These are phyloP conservation scores for Penicillium nordicum DNA, from an alignment of 2,329 filamentous ascomycete genomes.

Conservation along the genomic window DNA sequence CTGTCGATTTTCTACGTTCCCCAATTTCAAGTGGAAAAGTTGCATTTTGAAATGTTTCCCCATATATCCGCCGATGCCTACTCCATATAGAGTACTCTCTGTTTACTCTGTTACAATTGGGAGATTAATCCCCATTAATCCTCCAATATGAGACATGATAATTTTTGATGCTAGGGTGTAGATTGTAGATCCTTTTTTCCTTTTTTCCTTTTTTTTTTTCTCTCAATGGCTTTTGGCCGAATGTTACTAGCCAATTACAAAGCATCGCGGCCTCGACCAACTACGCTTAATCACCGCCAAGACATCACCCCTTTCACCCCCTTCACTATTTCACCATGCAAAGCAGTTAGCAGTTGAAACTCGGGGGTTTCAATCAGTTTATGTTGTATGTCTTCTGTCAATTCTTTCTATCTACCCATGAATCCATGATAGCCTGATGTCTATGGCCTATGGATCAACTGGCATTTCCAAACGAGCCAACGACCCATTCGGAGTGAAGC, in stretches of 20 bases:
- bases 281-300: constrained; percentile 10
- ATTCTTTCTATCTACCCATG: neutral
- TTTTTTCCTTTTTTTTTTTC: neutral
- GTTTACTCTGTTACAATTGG: neutral
- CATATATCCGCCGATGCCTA: neutral
- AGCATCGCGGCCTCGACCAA: constrained; percentile 15
- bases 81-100: neutral
- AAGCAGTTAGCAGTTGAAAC: neutral
- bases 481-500: neutral
- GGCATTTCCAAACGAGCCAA: neutral
- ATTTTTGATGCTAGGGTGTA: neutral
- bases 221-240: neutral
- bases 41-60: neutral
- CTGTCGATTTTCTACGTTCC: neutral
- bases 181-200: neutral
- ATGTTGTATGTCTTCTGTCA: neutral
- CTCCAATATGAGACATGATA: neutral
- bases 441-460: neutral
- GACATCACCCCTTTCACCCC: neutral
- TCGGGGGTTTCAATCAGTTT: too few relatives aligned
- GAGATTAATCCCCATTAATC: neutral
- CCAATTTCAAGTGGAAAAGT: neutral
- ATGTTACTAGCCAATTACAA: constrained; percentile 9
- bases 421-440: neutral
- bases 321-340: neutral